Base-by-base conservation (phyloP, 371 early-diverging fungal species). In the Mortierella sp. region DNA sequence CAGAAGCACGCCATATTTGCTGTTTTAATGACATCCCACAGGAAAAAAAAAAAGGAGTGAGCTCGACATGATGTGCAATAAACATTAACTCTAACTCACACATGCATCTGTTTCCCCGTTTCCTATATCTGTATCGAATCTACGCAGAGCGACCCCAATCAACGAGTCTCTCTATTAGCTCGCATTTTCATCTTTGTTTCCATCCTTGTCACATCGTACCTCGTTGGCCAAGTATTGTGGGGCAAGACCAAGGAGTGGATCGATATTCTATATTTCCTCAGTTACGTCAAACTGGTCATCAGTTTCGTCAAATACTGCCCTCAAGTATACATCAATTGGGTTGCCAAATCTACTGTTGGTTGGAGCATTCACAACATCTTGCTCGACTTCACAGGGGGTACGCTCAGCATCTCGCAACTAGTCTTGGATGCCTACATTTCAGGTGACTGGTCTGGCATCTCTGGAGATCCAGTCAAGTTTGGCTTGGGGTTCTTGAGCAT, bases 301-400 rank as follows among this genome's bases (percentile, higher is more conserved):
- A 91, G 90, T 54, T 78, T 96, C 49, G 82, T 96, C 76, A 98
- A 97, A 78, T 98, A 98, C 77, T 72, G 92, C 5, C 98, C 98
- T 23, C 97, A 97, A 85, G 93, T 85, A 1, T 93, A 88, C 83
- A 66, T 95, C 58, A 97, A 98, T 65, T 93, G 83, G 66, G 59
- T 72, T 31, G 86, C 93, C 22, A 86, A 93, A 79, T 96, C 96
- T 2, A 98, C 98, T 0, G 86, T 87, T 5, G 98, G 98, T 0
- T 98, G 98, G 98, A 93, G 93, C 59, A 96, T 97, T 40, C 89
- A 92, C 61, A 97, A 96, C 68, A 95, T 96, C 62, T 72, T 98
- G 13, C 84, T 97, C 64, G 98, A 98, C 78, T 91, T 95, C 45
- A 92, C 94, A 2, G 98, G 98, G 43, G 98, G 98, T 1, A 51